Percentiles rank a stretch among this genome's conserved stretches.
Evolutionary conservation across 2,329 filamentous ascomycete genomes (phyloP).

Genomic region (Microascus cirrosus): DNA sequence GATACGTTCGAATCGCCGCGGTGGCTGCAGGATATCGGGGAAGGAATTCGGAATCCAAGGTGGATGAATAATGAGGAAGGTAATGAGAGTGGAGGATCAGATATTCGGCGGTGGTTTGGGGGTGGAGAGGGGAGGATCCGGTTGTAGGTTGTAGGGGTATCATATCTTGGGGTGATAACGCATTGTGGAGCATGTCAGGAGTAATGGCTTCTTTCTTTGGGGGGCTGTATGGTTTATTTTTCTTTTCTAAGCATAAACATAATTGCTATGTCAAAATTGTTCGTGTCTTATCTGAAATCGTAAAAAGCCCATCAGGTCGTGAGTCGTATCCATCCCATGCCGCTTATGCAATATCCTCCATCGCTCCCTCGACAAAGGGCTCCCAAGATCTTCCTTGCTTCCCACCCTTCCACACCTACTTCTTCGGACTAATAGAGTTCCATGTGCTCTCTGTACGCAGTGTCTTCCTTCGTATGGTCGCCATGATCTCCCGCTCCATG

Average conservation of each 20-base stretch:
- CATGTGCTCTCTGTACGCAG: slow-evolving; percentile 45
- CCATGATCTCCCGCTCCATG: slow-evolving; percentile 48
- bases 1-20: slow-evolving; percentile 71
- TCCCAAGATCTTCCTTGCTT: background rate
- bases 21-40: slow-evolving; percentile 66
- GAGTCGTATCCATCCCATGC: background rate
- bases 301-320: slow-evolving; percentile 1
- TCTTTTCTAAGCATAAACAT: background rate
- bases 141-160: background rate
- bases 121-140: slow-evolving; percentile 22
- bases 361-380: background rate
- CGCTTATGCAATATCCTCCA: background rate
- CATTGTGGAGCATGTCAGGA: background rate
- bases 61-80: slow-evolving; percentile 55
- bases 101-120: slow-evolving; percentile 49
- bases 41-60: slow-evolving; percentile 62
- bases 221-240: background rate
- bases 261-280: background rate
- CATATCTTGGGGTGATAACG: background rate
- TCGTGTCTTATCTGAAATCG: background rate
- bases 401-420: background rate
- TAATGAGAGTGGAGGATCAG: slow-evolving; percentile 22
- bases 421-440: slow-evolving; percentile 24
- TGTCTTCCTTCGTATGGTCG: slow-evolving; percentile 41
- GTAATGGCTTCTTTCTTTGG: background rate